Conservation (phyloP, 169 alveolate species). For the Neospora caninum region DNA sequence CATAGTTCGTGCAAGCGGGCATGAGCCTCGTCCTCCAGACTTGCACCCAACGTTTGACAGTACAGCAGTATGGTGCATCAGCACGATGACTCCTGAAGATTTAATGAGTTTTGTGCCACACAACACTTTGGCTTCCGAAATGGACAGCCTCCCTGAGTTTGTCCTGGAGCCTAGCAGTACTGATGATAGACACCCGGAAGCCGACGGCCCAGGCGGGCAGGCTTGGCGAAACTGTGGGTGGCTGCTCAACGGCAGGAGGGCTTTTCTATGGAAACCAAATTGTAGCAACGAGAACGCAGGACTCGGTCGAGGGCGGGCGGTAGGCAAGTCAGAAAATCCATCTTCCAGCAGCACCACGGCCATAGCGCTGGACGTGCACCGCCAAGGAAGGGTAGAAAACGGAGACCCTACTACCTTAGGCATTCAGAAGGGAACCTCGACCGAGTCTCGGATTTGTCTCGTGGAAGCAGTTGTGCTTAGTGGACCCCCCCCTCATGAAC, state of each 20-base stretch:
- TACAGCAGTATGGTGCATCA: neutral
- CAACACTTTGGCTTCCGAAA: neutral
- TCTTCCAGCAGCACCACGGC: neutral
- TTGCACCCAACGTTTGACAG: neutral
- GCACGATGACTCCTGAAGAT: neutral
- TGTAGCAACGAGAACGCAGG: neutral
- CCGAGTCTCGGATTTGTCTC: neutral
- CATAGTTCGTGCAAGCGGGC: neutral
- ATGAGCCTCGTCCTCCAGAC: neutral
- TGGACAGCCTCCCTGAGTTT: neutral
- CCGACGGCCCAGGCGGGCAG: neutral
- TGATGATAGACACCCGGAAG: neutral
- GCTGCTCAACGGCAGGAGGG: neutral
- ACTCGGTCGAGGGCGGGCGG: neutral
- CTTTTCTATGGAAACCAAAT: neutral
- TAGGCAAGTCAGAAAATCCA: neutral
- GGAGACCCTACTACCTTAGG: neutral
- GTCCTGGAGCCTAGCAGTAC: neutral
- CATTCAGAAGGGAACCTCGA: neutral
- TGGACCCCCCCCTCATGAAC: constrained; percentile 2
- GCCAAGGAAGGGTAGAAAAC: neutral
- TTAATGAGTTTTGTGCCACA: neutral
- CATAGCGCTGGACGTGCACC: no score
- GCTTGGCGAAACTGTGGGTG: neutral
- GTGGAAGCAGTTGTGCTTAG: neutral